Conservation (phyloP, 352 stramenopile genomes). For the Phytophthora lateralis region DNA sequence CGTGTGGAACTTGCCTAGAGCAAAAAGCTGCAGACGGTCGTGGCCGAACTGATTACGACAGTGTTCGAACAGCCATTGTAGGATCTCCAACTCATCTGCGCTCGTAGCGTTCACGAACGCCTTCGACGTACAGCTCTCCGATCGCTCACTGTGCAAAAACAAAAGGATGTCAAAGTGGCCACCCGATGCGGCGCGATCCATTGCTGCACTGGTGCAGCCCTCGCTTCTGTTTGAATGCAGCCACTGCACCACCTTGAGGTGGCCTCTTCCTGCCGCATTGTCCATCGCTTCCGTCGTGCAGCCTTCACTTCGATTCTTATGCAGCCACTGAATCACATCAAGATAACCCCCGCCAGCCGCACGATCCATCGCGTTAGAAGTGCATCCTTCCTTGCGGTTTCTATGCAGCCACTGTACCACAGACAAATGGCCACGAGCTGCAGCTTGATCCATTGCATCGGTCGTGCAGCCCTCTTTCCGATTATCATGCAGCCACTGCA, state of each 20-base stretch:
- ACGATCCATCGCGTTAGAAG: conserved; percentile 36
- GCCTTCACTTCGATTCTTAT: conserved; percentile 28
- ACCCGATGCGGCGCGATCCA: conserved; percentile 36
- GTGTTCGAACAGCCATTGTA: conserved; percentile 45
- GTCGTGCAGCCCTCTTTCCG: conserved; percentile 32
- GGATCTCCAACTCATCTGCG: conserved; percentile 40
- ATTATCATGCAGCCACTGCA: conserved; percentile 36
- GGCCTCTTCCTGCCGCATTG: conserved; percentile 31
- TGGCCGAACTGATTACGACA: conserved; percentile 33
- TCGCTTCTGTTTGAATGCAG: conserved; percentile 34
- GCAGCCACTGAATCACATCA: conserved; percentile 37
- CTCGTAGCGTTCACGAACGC: conserved; percentile 47
- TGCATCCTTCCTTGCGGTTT: conserved; percentile 40
- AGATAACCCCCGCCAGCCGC: conserved; percentile 30
- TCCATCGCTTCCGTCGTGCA: conserved; percentile 38
- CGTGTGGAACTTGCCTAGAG: conserved; percentile 44
- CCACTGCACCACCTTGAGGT: conserved; percentile 37
- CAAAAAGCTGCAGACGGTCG: conserved; percentile 42
- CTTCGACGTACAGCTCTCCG: conserved; percentile 29
- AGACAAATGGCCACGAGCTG: conserved; percentile 32
- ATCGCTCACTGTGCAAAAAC: conserved; percentile 36
- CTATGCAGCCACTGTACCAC: conserved; percentile 40
- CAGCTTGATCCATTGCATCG: conserved; percentile 39
- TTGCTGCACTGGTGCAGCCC: conserved; percentile 37
- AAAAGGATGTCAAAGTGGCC: conserved; percentile 50